Evolutionary conservation across 2,329 filamentous ascomycete genomes (phyloP).

Genomic region (Pezicula carpinea): DNA sequence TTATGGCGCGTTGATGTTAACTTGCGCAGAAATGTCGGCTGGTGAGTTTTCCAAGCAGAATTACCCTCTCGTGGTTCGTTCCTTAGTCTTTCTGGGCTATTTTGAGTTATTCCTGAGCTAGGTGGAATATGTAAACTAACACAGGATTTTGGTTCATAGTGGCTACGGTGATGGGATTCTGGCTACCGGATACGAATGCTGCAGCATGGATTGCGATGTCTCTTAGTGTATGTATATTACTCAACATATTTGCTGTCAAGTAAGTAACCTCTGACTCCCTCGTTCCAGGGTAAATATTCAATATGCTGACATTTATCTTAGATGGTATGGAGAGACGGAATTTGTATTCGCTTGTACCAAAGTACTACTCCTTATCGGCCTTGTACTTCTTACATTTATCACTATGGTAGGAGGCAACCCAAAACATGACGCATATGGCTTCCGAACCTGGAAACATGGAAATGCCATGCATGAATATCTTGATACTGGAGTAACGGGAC

Average conservation of each 20-base stretch:
- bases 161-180: conserved; percentile 58
- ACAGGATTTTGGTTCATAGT: no score
- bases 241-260: conserved; percentile 11
- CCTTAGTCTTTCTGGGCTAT: no score
- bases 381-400: conserved; percentile 51
- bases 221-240: neutral
- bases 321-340: conserved; percentile 52
- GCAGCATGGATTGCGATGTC: conserved; percentile 30
- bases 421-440: conserved; percentile 44
- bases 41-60: no score
- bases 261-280: conserved; percentile 48
- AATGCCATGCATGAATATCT: conserved; percentile 60
- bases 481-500: conserved; percentile 47
- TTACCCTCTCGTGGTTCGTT: no score
- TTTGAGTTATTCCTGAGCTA: no score
- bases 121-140: no score
- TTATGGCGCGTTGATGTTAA: conserved; percentile 29
- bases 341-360: conserved; percentile 60
- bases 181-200: conserved; percentile 49
- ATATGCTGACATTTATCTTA: neutral
- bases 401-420: conserved; percentile 54
- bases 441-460: conserved; percentile 58
- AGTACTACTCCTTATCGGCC: conserved; percentile 51
- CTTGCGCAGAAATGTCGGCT: conserved; percentile 57
- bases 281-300: conserved; percentile 43